These are phyloP conservation scores for Pleurotus sapidus DNA, from an alignment of 768 basidiomycete species.

Conservation along the genomic window DNA sequence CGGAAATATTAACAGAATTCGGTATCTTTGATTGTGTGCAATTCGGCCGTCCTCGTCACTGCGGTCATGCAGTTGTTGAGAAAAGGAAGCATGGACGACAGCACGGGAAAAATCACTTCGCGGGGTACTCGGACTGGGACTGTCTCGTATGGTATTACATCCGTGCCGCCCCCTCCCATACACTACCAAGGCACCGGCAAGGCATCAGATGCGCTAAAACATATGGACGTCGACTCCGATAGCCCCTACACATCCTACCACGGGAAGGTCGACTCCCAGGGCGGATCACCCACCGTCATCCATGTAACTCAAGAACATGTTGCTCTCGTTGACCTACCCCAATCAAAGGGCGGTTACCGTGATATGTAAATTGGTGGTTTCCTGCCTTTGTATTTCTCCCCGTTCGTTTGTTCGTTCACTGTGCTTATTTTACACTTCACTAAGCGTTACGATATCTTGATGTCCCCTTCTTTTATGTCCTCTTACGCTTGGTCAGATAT, in stretches of 20 bases:
- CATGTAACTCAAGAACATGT: not conserved
- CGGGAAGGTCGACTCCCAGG: not conserved
- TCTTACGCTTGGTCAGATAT: no score
- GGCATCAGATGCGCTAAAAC: not conserved
- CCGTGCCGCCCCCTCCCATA: not conserved
- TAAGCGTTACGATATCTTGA: no score
- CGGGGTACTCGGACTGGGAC: not conserved
- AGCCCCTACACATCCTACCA: not conserved
- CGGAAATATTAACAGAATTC: conserved; percentile 26
- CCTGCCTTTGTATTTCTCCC: no score
- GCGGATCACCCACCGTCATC: not conserved
- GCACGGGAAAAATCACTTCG: not conserved
- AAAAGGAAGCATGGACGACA: not conserved
- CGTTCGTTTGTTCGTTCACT: no score
- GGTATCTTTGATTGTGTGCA: conserved; percentile 35
- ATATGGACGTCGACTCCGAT: not conserved
- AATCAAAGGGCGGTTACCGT: not conserved
- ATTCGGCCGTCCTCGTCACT: conserved; percentile 36
- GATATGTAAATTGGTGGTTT: no score
- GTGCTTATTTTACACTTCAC: no score
- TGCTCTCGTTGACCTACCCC: not conserved
- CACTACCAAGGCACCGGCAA: not conserved
- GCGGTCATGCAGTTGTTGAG: conserved; percentile 7
- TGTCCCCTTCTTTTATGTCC: no score
- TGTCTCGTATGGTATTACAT: not conserved